These are phyloP conservation scores for Saccharomyces hybrid DNA, from an alignment of 1,139 yeast genomes.

Conservation along the genomic window DNA sequence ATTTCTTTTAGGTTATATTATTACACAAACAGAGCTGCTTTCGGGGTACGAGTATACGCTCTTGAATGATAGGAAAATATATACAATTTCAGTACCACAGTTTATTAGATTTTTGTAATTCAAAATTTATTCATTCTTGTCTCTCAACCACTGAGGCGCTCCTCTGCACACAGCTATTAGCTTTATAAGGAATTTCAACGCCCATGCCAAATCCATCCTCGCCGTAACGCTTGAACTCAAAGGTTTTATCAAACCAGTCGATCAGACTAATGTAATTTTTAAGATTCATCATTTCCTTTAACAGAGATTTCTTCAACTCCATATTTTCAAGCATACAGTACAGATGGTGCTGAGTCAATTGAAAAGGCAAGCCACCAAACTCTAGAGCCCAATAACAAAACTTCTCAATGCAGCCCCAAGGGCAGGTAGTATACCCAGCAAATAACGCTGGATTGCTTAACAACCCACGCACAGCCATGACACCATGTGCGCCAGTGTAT, in stretches of 20 bases:
- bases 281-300: conserved; percentile 60
- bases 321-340: conserved; percentile 72
- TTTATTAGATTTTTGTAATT: conserved; percentile 3
- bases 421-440: conserved; percentile 62
- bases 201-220: conserved; percentile 64
- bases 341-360: conserved; percentile 79
- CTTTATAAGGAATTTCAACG: conserved; percentile 47
- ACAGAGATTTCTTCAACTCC: conserved; percentile 42
- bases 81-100: neutral
- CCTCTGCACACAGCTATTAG: neutral
- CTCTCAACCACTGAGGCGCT: neutral
- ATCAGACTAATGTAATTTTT: conserved; percentile 54
- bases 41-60: neutral
- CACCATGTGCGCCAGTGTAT: conserved; percentile 76
- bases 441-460: conserved; percentile 82
- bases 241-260: conserved; percentile 74
- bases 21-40: neutral
- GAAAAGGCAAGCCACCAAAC: conserved; percentile 71
- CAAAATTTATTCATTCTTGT: conserved; percentile 1
- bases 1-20: neutral
- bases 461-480: conserved; percentile 92
- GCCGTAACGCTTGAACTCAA: conserved; percentile 54
- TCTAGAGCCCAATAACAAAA: conserved; percentile 73
- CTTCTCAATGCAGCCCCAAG: conserved; percentile 84
- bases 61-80: neutral